A percentile compares a stretch with the other conserved stretches of the same genome.
phyloP scores from a whole-genome alignment of 164 flowering plant genomes.

The Pachysandra terminalis region DNA sequence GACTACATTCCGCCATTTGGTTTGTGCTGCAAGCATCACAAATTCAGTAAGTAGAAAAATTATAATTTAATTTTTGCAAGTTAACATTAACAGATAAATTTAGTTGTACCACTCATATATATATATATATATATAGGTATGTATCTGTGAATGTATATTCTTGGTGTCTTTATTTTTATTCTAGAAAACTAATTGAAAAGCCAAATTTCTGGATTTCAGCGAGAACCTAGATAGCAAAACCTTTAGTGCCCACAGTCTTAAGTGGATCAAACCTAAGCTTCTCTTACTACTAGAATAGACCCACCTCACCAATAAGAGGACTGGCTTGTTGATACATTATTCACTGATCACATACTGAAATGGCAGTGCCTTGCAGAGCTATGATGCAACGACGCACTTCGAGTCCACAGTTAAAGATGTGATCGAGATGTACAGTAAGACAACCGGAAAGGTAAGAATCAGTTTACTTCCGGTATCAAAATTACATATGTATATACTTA shows the following conservation, averaged over 20 bases:
- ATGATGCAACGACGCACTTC: no score
- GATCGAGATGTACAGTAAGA: no score
- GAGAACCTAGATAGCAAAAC: neutral
- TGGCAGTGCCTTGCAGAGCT: conserved; percentile 49
- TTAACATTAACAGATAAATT: neutral
- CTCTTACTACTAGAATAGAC: neutral
- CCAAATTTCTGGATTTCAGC: neutral
- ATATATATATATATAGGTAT: no score
- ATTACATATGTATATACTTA: neutral
- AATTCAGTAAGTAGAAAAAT: conserved; percentile 58
- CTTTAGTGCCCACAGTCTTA: neutral
- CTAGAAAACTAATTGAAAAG: neutral
- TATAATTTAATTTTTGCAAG: neutral
- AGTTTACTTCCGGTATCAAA: neutral
- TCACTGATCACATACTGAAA: conserved; percentile 1
- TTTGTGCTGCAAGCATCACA: conserved; percentile 77
- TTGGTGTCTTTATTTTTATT: neutral
- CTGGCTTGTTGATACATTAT: neutral
- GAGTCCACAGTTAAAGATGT: no score
- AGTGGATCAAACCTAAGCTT: no score
- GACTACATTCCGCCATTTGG: conserved; percentile 84
- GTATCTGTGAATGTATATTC: no score
- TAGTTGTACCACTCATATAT: neutral
- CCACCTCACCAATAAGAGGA: neutral
- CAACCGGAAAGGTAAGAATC: conserved; percentile 88